phyloP scores from a whole-genome alignment of 495 filamentous ascomycete species.

The Aspergillus conjunctus region DNA sequence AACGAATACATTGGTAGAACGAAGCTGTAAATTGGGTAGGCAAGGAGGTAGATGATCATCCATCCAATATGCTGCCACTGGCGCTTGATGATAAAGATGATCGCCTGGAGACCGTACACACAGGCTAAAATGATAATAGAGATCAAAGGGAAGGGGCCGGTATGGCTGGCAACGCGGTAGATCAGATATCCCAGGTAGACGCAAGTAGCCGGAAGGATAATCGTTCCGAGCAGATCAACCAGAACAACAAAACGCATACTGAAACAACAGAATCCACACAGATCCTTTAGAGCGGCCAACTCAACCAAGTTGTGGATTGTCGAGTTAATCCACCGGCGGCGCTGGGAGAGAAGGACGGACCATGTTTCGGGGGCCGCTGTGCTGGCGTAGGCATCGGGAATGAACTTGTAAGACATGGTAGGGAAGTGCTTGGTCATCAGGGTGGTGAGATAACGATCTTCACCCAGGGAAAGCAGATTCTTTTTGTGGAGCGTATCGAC shows the following conservation, averaged over 20 bases:
- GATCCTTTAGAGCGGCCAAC: slow-evolving; percentile 80
- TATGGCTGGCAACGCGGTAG: slow-evolving; percentile 70
- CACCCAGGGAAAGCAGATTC: slow-evolving; percentile 91
- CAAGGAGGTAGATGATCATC: slow-evolving; percentile 97
- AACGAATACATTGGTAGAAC: slow-evolving; percentile 94
- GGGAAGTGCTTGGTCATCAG: slow-evolving; percentile 98
- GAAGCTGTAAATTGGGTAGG: slow-evolving; percentile 92
- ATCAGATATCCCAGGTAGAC: slow-evolving; percentile 89
- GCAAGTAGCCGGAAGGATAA: slow-evolving; percentile 91
- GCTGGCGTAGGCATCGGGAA: slow-evolving; percentile 86
- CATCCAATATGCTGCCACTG: slow-evolving; percentile 98
- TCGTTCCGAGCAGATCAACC: slow-evolving; percentile 89
- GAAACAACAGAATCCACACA: slow-evolving; percentile 99
- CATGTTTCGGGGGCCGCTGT: slow-evolving; percentile 94
- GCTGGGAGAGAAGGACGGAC: slow-evolving; percentile 89
- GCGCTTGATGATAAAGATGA: slow-evolving; percentile 93
- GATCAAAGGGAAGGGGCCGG: slow-evolving; percentile 79
- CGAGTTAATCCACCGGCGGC: slow-evolving; percentile 98
- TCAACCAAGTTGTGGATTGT: slow-evolving; percentile 95
- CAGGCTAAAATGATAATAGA: slow-evolving; percentile 85
- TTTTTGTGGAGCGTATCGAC: slow-evolving; percentile 98
- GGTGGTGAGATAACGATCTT: slow-evolving; percentile 96
- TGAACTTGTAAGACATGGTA: slow-evolving; percentile 92
- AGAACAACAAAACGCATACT: slow-evolving; percentile 98
- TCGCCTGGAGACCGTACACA: slow-evolving; percentile 91